Base-by-base conservation (phyloP, 257 asterid species). In the Ocimum tenuiflorum region DNA sequence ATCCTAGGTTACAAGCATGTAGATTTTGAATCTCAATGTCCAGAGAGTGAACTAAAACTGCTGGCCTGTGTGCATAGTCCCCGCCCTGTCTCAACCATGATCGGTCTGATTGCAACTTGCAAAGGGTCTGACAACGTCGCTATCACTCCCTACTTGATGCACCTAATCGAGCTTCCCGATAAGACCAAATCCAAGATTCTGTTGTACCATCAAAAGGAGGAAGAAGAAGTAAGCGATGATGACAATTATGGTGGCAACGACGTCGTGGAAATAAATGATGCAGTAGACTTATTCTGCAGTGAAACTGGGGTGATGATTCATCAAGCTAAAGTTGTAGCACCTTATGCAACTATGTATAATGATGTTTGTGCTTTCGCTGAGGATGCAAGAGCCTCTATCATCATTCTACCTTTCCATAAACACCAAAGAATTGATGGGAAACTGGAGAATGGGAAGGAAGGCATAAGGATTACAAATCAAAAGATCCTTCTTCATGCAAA, bases 381-480 rank as follows among this genome's bases (percentile, higher is more conserved):
- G 75, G 95, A 86, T 41, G 78, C 78, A 53, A 80, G 96, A 75
- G 89, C 95, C 4, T 82, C 96, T 12, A 67, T 94, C 46, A 76
- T 90, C 61, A 77, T 94, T 51, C 85, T 94, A 45, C 96, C 96
- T 58, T 94, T 90, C 77, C 99, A 94, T 79, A 94, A 94, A 74
- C 96, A 90, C 67, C 99, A 94, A 71, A 82, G 97, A 76, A 94
- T 94, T 1, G 99, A 94, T 62, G 99, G 99, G 12, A 94, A 90
- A 63, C 52, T 94, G 39, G 99, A 94, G 72, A 78, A 62, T 18
- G 95, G 97, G 8, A 94, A 94, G 73, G 97, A 94, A 78, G 97
- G 95, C 1, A 78, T 88, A 50, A 76, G 99, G 81, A 69, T 75
- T 1, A 85, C 97, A 7, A 94, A 90, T 59, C 99, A 90, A 56